phyloP scores from a whole-genome alignment of 208 protist species.

The Acanthamoeba royreba region DNA sequence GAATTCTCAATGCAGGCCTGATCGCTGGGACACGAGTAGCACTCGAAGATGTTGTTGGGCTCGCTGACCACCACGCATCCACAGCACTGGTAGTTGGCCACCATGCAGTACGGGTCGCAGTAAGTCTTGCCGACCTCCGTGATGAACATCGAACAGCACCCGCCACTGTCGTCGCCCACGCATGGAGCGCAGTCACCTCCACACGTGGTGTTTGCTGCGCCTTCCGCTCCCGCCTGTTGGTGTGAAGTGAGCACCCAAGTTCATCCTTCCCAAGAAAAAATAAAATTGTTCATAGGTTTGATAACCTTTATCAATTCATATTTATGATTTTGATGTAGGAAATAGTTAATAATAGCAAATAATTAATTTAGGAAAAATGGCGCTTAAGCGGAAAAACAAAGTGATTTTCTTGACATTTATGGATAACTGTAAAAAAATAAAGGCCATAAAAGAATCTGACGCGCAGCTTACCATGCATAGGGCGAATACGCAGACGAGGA shows the following conservation, averaged over 20 bases:
- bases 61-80: not conserved
- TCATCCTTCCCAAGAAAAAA: too few relatives aligned
- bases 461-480: too few relatives aligned
- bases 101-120: conserved; percentile 6
- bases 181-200: not conserved
- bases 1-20: not conserved
- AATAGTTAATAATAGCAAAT: too few relatives aligned
- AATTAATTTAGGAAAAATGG: too few relatives aligned
- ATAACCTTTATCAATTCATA: too few relatives aligned
- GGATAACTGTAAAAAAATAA: too few relatives aligned
- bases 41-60: not conserved
- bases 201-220: not conserved
- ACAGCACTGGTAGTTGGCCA: not conserved
- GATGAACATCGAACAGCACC: not conserved
- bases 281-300: too few relatives aligned
- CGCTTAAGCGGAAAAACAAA: too few relatives aligned
- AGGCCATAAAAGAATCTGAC: too few relatives aligned
- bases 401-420: too few relatives aligned
- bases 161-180: not conserved
- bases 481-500: too few relatives aligned
- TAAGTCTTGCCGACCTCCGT: not conserved
- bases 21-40: not conserved
- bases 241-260: not conserved
- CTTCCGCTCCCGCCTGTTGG: not conserved
- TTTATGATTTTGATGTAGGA: too few relatives aligned